phyloP scores from a whole-genome alignment of 768 basidiomycete genomes.

The Cyclocybe cylindracea region DNA sequence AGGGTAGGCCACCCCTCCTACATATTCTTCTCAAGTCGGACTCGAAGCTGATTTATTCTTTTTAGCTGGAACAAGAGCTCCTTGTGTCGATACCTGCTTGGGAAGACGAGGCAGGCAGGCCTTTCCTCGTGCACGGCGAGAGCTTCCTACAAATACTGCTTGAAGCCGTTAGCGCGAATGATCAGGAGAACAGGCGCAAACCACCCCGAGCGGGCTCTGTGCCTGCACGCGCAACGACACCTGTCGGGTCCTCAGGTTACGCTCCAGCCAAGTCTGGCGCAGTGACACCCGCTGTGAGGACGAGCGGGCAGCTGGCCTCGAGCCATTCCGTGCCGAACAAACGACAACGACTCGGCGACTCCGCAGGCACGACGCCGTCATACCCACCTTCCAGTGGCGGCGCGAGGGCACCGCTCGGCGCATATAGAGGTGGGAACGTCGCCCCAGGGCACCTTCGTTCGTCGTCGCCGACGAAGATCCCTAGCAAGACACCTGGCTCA shows the following conservation, averaged over 20 bases:
- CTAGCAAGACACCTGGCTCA: conserved; percentile 35
- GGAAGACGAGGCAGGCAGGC: conserved; percentile 74
- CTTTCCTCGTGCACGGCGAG: conserved; percentile 85
- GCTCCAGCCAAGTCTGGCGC: conserved; percentile 40
- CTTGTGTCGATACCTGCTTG: conserved; percentile 76
- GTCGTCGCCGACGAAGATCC: conserved; percentile 54
- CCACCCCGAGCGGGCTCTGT: conserved; percentile 56
- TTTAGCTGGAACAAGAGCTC: conserved; percentile 87
- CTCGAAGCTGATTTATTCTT: not conserved
- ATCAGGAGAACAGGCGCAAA: conserved; percentile 80
- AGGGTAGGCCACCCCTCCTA: conserved; percentile 55
- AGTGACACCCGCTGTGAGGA: conserved; percentile 66
- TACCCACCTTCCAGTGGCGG: conserved; percentile 3
- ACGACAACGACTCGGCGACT: conserved; percentile 56
- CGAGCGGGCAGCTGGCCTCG: conserved; percentile 44
- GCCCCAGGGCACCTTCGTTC: conserved; percentile 24
- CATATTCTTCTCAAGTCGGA: not conserved
- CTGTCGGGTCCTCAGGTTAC: conserved; percentile 39
- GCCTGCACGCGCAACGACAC: conserved; percentile 63
- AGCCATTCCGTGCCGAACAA: conserved; percentile 59
- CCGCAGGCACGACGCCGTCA: conserved; percentile 12
- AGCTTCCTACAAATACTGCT: conserved; percentile 79
- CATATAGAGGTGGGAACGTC: conserved; percentile 38
- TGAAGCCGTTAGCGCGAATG: conserved; percentile 67
- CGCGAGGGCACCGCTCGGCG: conserved; percentile 40